phyloP scores from a whole-genome alignment of 805 yeast genomes.

The Cyberlindnera suaveolens region DNA sequence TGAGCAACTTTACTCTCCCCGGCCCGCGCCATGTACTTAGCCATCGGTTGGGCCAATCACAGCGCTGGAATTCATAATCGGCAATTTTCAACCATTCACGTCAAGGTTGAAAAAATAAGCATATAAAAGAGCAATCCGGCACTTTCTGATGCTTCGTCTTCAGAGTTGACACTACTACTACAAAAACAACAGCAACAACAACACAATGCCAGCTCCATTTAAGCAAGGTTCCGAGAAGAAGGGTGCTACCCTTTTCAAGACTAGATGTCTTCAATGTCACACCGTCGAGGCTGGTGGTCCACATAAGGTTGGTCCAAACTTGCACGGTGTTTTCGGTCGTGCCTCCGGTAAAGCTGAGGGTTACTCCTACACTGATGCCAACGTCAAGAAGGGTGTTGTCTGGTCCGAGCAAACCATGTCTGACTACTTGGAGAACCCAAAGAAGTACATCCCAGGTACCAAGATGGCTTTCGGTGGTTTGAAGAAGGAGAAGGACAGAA shows the following conservation, averaged over 20 bases:
- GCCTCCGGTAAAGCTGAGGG: slow-evolving; percentile 88
- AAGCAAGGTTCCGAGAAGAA: slow-evolving; percentile 67
- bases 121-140: not conserved
- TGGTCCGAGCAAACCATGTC: slow-evolving; percentile 88
- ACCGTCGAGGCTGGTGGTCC: slow-evolving; percentile 95
- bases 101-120: slow-evolving; percentile 1
- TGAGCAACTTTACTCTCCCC: not conserved
- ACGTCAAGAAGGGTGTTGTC: slow-evolving; percentile 87
- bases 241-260: slow-evolving; percentile 98
- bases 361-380: slow-evolving; percentile 96
- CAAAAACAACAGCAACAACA: slow-evolving; percentile 1
- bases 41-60: slow-evolving; percentile 17
- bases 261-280: slow-evolving; percentile 99
- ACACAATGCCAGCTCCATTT: slow-evolving; percentile 28
- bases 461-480: slow-evolving; percentile 99
- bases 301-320: slow-evolving; percentile 98
- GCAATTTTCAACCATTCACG: slow-evolving; percentile 18
- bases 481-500: slow-evolving; percentile 98
- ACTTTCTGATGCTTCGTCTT: not conserved
- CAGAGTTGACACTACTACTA: not conserved
- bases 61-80: slow-evolving; percentile 21
- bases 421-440: slow-evolving; percentile 98
- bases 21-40: not conserved
- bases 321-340: slow-evolving; percentile 93
- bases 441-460: slow-evolving; percentile 99